Conservation (phyloP, 108 stramenopile species). For the Pseudonitzschia delicatissima region DNA sequence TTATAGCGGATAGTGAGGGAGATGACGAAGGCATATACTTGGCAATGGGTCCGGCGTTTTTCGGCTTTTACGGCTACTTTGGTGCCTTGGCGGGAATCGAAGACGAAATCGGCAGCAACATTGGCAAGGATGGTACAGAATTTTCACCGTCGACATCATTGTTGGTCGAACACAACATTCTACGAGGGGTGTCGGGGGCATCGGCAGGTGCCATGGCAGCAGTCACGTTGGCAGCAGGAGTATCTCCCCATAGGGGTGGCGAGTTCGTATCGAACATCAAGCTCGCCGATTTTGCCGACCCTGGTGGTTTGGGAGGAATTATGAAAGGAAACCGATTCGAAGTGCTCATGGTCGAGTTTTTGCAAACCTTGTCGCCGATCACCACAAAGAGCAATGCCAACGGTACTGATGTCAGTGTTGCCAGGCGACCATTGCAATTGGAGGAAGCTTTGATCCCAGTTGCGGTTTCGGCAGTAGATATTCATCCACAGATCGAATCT, state of each 20-base stretch:
- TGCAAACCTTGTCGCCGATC: not conserved
- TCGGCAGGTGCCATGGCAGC: constrained; percentile 87
- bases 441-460: constrained; percentile 68
- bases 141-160: not conserved
- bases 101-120: constrained; percentile 21
- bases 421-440: constrained; percentile 29
- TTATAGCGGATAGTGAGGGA: not conserved
- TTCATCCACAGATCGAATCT: constrained; percentile 18
- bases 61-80: constrained; percentile 83
- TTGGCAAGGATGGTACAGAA: not conserved
- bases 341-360: constrained; percentile 51
- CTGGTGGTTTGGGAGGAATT: constrained; percentile 45
- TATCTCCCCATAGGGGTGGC: constrained; percentile 52
- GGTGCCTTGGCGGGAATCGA: constrained; percentile 62
- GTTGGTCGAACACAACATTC: constrained; percentile 11
- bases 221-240: constrained; percentile 62
- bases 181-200: constrained; percentile 61
- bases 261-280: constrained; percentile 48
- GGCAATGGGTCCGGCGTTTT: constrained; percentile 78
- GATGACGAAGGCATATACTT: constrained; percentile 60
- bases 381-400: not conserved
- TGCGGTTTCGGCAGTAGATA: constrained; percentile 71
- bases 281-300: constrained; percentile 57
- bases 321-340: constrained; percentile 71
- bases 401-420: not conserved